Percentiles rank a stretch among this genome's conserved stretches.
phyloP scores from a whole-genome alignment of 108 stramenopile species.

The Cyclotella distinguenda region DNA sequence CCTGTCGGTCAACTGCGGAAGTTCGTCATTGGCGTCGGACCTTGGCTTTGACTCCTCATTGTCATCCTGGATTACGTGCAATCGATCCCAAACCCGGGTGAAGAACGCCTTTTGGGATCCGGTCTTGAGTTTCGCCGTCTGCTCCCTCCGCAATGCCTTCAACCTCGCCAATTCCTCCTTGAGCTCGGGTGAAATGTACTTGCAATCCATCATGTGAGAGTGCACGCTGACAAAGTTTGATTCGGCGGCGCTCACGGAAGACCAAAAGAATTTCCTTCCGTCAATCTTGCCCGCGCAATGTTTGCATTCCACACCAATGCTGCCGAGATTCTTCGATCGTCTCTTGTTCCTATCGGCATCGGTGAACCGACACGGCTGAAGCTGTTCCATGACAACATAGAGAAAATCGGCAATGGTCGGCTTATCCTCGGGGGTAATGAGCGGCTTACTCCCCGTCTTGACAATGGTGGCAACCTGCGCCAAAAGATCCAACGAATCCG shows the following conservation, averaged over 20 bases:
- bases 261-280: conserved; percentile 90
- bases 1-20: neutral
- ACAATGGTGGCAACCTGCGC: conserved; percentile 75
- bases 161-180: conserved; percentile 63
- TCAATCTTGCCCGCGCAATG: conserved; percentile 89
- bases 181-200: conserved; percentile 57
- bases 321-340: conserved; percentile 82
- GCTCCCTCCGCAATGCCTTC: conserved; percentile 83
- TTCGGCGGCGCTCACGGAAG: conserved; percentile 87
- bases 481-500: conserved; percentile 61
- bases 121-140: conserved; percentile 73
- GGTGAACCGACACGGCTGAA: conserved; percentile 86
- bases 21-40: neutral
- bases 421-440: conserved; percentile 82
- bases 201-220: conserved; percentile 90
- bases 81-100: conserved; percentile 74
- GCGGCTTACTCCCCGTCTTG: conserved; percentile 49
- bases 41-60: conserved; percentile 1
- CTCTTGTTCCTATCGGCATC: conserved; percentile 91
- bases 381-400: conserved; percentile 87
- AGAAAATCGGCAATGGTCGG: conserved; percentile 84
- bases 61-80: conserved; percentile 46
- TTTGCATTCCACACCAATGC: conserved; percentile 90
- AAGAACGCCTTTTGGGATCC: conserved; percentile 92
- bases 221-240: conserved; percentile 91